phyloP scores from a whole-genome alignment of 129 eudicot species.

The Saussurea involucrata region DNA sequence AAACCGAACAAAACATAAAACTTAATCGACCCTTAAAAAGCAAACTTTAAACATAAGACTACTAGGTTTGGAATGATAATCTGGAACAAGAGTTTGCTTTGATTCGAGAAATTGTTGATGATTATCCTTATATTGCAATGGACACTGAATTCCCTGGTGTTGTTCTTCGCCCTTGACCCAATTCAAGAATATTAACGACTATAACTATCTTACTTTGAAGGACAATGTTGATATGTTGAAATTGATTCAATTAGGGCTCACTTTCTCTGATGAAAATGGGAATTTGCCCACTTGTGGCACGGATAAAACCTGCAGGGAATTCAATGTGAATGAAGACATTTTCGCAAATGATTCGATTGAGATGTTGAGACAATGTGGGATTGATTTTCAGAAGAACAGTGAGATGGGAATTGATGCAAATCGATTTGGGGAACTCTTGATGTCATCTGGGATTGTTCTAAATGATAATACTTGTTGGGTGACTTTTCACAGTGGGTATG shows the following conservation, averaged over 20 bases:
- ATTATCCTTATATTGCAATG: no score
- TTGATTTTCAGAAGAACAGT: slow-evolving; percentile 32
- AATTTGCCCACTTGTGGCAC: neutral
- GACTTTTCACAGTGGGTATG: slow-evolving; percentile 48
- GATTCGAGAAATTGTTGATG: no score
- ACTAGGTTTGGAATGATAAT: no score
- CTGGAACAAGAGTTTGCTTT: no score
- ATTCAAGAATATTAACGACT: no score
- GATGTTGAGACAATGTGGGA: slow-evolving; percentile 41
- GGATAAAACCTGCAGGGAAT: slow-evolving; percentile 14
- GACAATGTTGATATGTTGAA: slow-evolving; percentile 54
- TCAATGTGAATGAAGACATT: slow-evolving; percentile 38
- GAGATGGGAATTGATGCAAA: no score
- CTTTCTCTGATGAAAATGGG: slow-evolving; percentile 39
- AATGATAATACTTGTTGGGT: slow-evolving; percentile 40
- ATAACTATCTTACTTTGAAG: slow-evolving; percentile 32
- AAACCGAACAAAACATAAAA: no score
- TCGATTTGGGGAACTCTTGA: slow-evolving; percentile 45
- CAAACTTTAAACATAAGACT: no score
- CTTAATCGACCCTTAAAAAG: no score
- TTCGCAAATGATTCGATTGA: slow-evolving; percentile 45
- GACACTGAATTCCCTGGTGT: no score
- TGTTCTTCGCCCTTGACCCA: no score
- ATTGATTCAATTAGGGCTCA: slow-evolving; percentile 47
- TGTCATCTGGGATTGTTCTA: slow-evolving; percentile 47